phyloP scores from a whole-genome alignment of 345 rosid species.

The Euphorbia peplus region DNA sequence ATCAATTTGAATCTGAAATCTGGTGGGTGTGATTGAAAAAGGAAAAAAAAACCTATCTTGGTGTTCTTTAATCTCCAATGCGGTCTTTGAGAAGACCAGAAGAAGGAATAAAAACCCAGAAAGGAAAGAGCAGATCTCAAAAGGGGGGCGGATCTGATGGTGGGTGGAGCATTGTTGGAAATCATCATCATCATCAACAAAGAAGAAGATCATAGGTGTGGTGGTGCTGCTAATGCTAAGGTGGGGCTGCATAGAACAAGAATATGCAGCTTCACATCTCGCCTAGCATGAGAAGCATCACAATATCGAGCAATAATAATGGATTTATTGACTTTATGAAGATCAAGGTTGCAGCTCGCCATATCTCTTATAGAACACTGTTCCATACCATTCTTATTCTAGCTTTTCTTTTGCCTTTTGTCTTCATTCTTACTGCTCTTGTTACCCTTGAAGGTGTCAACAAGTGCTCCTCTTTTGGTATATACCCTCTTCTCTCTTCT shows the following conservation, averaged over 20 bases:
- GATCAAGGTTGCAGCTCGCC: constrained; percentile 99
- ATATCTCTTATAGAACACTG: constrained; percentile 93
- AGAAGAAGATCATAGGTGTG: constrained; percentile 34
- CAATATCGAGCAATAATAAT: constrained; percentile 84
- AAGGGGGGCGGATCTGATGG: constrained; percentile 71
- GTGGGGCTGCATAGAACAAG: constrained; percentile 65
- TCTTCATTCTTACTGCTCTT: constrained; percentile 95
- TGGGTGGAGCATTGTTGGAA: constrained; percentile 39
- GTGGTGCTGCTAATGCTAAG: constrained; percentile 25
- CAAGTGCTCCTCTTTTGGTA: constrained; percentile 99
- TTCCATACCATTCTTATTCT: constrained; percentile 92
- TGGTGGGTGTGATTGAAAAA: neutral
- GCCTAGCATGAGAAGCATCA: constrained; percentile 99
- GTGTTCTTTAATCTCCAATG: constrained; percentile 50
- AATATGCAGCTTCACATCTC: constrained; percentile 99
- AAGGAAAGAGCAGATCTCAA: constrained; percentile 20
- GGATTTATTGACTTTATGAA: constrained; percentile 99
- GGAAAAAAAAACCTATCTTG: constrained; percentile 11
- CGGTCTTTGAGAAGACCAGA: constrained; percentile 52
- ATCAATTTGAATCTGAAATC: constrained; percentile 1
- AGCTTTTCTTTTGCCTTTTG: constrained; percentile 97
- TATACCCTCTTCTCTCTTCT: neutral
- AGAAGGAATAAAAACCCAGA: constrained; percentile 18
- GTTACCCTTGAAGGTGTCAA: constrained; percentile 99
- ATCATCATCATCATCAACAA: too few species aligned